Percentiles rank a stretch among this genome's conserved stretches.
Conservation (phyloP, 1,284 basidiomycete species). For the Earliella scabrosa region DNA sequence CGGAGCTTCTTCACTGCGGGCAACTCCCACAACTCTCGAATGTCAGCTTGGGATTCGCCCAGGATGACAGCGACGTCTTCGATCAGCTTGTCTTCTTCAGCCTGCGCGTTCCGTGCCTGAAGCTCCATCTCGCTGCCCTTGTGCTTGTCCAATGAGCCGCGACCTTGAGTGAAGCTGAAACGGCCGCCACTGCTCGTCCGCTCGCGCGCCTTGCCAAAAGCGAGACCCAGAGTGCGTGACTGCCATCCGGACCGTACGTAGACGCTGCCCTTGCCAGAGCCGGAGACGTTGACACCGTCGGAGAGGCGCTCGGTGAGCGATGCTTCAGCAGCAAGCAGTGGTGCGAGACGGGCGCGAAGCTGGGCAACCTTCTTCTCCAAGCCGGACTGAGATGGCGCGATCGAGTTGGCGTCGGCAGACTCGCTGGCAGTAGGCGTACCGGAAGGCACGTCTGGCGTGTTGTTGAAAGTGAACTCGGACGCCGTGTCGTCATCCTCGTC, state of each 20-base stretch:
- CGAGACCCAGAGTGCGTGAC: slow-evolving; percentile 55
- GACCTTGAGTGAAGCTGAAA: slow-evolving; percentile 29
- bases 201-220: slow-evolving; percentile 29
- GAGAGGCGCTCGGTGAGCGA: slow-evolving; percentile 71
- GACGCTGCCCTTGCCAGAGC: slow-evolving; percentile 72
- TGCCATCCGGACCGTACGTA: slow-evolving; percentile 84
- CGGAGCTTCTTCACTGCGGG: slow-evolving; percentile 70
- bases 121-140: slow-evolving; percentile 20
- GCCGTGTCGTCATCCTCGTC: slow-evolving; percentile 46
- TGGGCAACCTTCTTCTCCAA: slow-evolving; percentile 46
- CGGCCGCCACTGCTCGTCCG: slow-evolving; percentile 30
- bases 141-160: slow-evolving; percentile 26
- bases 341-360: slow-evolving; percentile 60
- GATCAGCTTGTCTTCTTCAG: slow-evolving; percentile 56
- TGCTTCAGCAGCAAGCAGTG: slow-evolving; percentile 63
- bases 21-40: slow-evolving; percentile 71
- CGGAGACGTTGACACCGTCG: slow-evolving; percentile 70
- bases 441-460: slow-evolving; percentile 15
- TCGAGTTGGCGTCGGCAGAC: slow-evolving; percentile 26
- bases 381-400: slow-evolving; percentile 27
- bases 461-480: slow-evolving; percentile 7
- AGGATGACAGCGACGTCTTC: slow-evolving; percentile 65
- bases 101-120: slow-evolving; percentile 25
- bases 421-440: slow-evolving; percentile 16
- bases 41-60: slow-evolving; percentile 59